Base-by-base conservation (phyloP, 768 basidiomycete genomes). In the Serendipita sp. region DNA sequence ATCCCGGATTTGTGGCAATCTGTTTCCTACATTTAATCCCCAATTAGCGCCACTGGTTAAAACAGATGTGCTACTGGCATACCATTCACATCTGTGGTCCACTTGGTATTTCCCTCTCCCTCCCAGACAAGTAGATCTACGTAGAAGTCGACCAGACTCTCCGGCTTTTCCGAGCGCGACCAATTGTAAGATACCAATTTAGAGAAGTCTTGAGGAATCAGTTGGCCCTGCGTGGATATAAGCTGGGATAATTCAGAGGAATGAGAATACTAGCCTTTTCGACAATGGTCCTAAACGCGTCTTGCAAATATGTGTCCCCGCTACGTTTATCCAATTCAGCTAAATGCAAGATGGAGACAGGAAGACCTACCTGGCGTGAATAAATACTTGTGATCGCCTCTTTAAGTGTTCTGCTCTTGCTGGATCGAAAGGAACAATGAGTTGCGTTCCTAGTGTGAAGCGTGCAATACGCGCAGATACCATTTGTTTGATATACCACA, bases 401-500 rank as follows among this genome's bases (percentile, higher is more conserved):
- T 2, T 32, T n/a, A 18, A 5, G n/a, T 60, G 56, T 18, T 60
- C 8, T n/a, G 1, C 10, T 10, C 35, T 35, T 16, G 10, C 10
- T 28, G 8, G 4, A 28, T 28, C 3, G 34, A 28, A 60, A 8
- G 10, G 8, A n/a, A 18, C 35, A 10, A 8, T 24, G 7, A 28
- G 2, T 24, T 16, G 8, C 18, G 53, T 35, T 15, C 64, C 64
- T 11, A 48, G 28, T 10, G 64, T 53, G 47, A 44, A 53, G 46
- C 64, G 18, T 2, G 48, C 64, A 16, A 44, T 24, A 16, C 64
- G 46, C 16, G 45, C 47, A 13, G 64, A 10, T 7, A 65, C 64
- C 11, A 35, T 35, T 13, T 65, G 64, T 24, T 65, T 51, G 30
- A 53, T 48, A 35, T 35, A 53, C 64, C 64, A 65, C 3, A 53